Conservation (phyloP, 2,329 filamentous ascomycete species). For the Colletotrichum sp. region DNA sequence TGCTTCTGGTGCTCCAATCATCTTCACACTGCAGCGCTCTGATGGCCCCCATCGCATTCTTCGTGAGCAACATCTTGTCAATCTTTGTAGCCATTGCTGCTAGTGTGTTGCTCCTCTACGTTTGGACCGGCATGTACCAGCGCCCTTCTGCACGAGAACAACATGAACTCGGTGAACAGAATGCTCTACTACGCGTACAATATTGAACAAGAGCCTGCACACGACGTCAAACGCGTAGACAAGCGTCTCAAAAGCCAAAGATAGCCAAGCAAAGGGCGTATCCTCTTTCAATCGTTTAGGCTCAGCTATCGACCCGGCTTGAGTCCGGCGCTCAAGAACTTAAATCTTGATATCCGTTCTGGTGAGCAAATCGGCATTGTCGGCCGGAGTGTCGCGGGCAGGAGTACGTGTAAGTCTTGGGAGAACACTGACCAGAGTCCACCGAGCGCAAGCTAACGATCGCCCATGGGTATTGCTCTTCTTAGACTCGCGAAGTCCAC, state of each 20-base stretch:
- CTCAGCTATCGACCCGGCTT: background rate
- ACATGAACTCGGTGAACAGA: background rate
- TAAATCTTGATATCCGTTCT: background rate
- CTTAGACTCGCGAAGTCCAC: background rate
- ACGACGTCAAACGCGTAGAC: background rate
- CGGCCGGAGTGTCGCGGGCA: background rate
- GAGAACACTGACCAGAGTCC: background rate
- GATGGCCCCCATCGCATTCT: background rate
- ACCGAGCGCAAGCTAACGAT: background rate
- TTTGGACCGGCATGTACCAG: background rate
- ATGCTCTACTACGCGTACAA: background rate
- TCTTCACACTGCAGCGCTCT: background rate
- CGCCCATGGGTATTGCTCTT: background rate
- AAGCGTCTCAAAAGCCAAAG: background rate
- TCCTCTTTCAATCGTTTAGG: background rate
- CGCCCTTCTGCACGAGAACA: background rate
- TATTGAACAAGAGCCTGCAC: background rate
- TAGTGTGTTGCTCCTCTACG: background rate
- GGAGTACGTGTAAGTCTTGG: background rate
- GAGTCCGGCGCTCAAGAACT: background rate
- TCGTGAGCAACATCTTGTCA: background rate
- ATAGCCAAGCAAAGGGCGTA: background rate
- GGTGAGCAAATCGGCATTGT: background rate
- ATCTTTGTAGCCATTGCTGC: background rate
- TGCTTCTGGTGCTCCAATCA: background rate